A percentile compares a stretch with the other conserved stretches of the same genome.
Conservation (phyloP, 176 grass and related monocot genomes). For the Oryza longistaminata region DNA sequence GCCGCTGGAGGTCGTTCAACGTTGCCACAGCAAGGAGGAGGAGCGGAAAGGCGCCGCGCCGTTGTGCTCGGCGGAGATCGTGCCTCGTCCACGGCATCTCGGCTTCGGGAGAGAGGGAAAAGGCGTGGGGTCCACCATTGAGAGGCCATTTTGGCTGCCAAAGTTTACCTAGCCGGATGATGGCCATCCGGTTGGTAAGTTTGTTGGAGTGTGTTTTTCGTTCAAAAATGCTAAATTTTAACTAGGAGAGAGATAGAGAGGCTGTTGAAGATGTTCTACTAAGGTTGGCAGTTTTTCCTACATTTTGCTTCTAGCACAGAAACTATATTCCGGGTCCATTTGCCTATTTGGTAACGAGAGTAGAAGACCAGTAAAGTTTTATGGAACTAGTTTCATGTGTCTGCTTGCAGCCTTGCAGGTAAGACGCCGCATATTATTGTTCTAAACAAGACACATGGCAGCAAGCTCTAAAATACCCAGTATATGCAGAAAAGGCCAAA, state of each 20-base stretch:
- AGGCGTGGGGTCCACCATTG: too few relatives aligned
- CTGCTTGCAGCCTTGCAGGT: not conserved
- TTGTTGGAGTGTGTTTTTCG: too few relatives aligned
- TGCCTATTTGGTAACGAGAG: not conserved
- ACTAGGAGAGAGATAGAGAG: too few relatives aligned
- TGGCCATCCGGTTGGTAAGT: too few relatives aligned
- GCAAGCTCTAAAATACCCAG: not conserved
- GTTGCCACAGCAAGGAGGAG: conserved; percentile 35
- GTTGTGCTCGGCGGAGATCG: conserved; percentile 68
- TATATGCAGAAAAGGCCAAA: conserved; percentile 1
- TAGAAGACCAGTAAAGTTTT: not conserved
- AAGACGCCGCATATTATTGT: not conserved
- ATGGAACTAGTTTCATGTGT: not conserved
- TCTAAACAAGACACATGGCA: conserved; percentile 22
- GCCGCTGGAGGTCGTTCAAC: conserved; percentile 39
- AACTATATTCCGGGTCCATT: not conserved
- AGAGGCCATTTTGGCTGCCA: too few relatives aligned
- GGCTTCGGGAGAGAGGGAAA: conserved; percentile 85
- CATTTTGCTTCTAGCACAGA: not conserved
- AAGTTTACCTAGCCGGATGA: too few relatives aligned
- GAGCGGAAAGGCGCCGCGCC: conserved; percentile 34
- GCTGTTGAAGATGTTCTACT: too few relatives aligned
- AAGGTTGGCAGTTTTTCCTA: not conserved
- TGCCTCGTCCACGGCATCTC: conserved; percentile 95
- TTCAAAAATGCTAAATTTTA: too few relatives aligned